Percentiles rank a stretch among this genome's conserved stretches.
Evolutionary conservation across 2,329 filamentous ascomycete species (phyloP).

Genomic region (Alternaria ethzedia): DNA sequence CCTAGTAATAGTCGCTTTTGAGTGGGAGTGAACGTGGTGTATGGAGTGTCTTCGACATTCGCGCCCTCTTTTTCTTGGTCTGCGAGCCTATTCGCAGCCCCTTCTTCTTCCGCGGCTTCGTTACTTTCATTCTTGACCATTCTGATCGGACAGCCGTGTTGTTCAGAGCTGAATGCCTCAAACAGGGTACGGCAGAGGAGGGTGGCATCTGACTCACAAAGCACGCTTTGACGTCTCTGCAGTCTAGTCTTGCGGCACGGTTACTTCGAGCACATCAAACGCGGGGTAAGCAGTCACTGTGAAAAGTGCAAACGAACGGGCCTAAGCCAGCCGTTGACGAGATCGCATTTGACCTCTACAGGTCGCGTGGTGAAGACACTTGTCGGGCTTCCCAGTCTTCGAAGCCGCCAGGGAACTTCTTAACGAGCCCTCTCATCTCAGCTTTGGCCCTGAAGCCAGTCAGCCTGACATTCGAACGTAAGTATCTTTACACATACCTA

Average conservation of each 20-base stretch:
- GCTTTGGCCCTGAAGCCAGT: not conserved
- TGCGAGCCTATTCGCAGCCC: not conserved
- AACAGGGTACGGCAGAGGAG: not conserved
- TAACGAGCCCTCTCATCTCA: not conserved
- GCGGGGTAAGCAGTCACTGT: not conserved
- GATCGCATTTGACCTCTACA: not conserved
- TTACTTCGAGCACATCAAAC: not conserved
- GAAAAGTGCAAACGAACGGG: not conserved
- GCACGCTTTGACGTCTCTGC: not conserved
- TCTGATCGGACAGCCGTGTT: not conserved
- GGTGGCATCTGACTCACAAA: not conserved
- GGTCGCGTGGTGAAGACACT: not conserved
- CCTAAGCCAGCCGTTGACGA: not conserved
- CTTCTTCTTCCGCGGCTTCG: not conserved
- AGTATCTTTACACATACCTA: not conserved
- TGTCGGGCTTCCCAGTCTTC: not conserved
- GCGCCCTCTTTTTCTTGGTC: not conserved
- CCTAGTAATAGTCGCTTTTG: not conserved
- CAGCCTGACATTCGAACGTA: not conserved
- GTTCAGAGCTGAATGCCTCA: not conserved
- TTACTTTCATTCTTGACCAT: not conserved
- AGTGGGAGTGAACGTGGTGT: not conserved
- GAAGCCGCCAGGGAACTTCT: not conserved
- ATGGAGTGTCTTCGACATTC: not conserved
- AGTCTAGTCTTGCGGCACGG: not conserved